Base-by-base conservation (phyloP, 352 stramenopile genomes). In the Pythium chondricola region DNA sequence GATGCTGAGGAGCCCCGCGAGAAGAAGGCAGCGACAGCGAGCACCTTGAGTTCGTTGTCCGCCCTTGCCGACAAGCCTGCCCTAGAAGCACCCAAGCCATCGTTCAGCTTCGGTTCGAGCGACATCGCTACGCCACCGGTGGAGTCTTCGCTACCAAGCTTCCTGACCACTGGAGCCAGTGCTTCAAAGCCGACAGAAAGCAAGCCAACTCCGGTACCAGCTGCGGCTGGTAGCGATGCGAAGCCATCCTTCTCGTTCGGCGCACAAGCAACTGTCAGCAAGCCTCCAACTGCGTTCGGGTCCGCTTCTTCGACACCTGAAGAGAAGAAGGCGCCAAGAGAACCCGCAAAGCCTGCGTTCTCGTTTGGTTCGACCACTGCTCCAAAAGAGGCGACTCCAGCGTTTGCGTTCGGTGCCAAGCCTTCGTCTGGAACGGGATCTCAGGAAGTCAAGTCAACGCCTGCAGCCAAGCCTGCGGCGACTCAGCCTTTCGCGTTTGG, bases 191-290 rank as follows among this genome's bases (percentile, higher is more conserved):
- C 24, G 14, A 16, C 6, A 30, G 22, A 21, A 41, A 41, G n/a
- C 8, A 41, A 25, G 20, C 38, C 9, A 16, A 6, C 6, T 40
- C 9, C 35, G 17, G 6, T n/a, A n/a, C n/a, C n/a, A n/a, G n/a
- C n/a, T n/a, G n/a, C n/a, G n/a, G n/a, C n/a, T n/a, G n/a, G n/a
- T n/a, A n/a, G n/a, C n/a, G n/a, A n/a, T n/a, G n/a, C n/a, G n/a
- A 76, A 74, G 32, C 29, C 61, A 43, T 56, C 21, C 54, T 74
- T 69, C 29, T 51, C 53, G 13, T 67, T 61, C 41, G 54, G 48
- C 16, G 52, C 49, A 7, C 35, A 45, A 35, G 48, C 40, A 31
- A 36, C 48, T 24, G 21, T 3, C 7, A 22, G 31, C 21, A 63
- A 38, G 20, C 39, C 13, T 37, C 30, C 37, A 35, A 56, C 68